phyloP scores from a whole-genome alignment of 495 filamentous ascomycete genomes.

The Lasiosphaeria ovina region DNA sequence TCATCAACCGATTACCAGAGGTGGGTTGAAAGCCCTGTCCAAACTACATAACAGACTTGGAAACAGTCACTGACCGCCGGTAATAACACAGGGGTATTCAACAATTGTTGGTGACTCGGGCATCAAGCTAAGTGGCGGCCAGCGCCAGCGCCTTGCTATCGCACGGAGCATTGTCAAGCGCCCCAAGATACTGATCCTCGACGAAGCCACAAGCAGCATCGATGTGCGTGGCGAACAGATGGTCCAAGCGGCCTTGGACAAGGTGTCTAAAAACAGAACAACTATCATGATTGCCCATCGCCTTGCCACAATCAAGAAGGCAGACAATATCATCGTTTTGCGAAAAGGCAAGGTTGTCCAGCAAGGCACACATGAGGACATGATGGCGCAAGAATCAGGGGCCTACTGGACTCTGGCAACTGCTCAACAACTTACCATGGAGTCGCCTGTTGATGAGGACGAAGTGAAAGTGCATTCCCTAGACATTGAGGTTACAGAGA shows the following conservation, averaged over 20 bases:
- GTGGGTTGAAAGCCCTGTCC: conserved; percentile 19
- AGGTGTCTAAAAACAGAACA: conserved; percentile 53
- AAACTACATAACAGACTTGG: too few relatives aligned
- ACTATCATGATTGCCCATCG: conserved; percentile 63
- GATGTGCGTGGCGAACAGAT: conserved; percentile 58
- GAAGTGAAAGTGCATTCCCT: conserved; percentile 7
- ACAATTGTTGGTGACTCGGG: conserved; percentile 59
- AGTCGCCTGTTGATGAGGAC: conserved; percentile 17
- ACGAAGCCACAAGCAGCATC: conserved; percentile 74
- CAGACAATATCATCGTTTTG: conserved; percentile 65
- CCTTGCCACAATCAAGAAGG: conserved; percentile 57
- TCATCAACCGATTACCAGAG: conserved; percentile 58
- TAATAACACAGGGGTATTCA: conserved; percentile 51
- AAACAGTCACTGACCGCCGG: too few relatives aligned
- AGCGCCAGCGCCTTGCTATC: conserved; percentile 66
- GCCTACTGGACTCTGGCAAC: conserved; percentile 54
- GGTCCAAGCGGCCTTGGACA: conserved; percentile 57
- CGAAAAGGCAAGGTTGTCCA: conserved; percentile 63
- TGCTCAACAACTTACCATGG: conserved; percentile 47
- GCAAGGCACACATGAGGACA: conserved; percentile 63
- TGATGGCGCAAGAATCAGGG: conserved; percentile 58
- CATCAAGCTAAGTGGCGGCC: conserved; percentile 60
- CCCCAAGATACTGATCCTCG: conserved; percentile 77
- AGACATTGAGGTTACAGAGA: conserved; percentile 33
- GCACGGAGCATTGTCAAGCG: conserved; percentile 72